A percentile compares a stretch with the other conserved stretches of the same genome.
Evolutionary conservation across 306 rosid genomes (phyloP).

Genomic region (Quercus engelmannii): DNA sequence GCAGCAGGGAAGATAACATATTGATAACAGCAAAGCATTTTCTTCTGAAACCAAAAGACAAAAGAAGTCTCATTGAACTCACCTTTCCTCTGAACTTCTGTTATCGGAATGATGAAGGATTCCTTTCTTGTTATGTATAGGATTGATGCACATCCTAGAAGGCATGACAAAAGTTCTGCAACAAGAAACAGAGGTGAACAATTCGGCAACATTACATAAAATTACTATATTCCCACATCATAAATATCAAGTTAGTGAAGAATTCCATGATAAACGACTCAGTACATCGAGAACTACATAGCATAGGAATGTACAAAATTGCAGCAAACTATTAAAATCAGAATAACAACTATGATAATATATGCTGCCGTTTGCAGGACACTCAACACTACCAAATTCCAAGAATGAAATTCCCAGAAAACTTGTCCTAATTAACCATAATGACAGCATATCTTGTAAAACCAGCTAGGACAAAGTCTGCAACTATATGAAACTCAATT

Average conservation of each 20-base stretch:
- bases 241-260: not conserved
- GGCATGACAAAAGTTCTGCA: conserved; percentile 96
- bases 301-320: no score
- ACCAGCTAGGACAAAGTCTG: not conserved
- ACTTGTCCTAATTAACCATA: not conserved
- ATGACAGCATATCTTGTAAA: not conserved
- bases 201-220: not conserved
- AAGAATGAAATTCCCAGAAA: not conserved
- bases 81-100: conserved; percentile 71
- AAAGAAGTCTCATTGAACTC: conserved; percentile 19
- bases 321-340: not conserved
- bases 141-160: conserved; percentile 90
- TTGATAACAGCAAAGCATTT: not conserved
- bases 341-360: not conserved
- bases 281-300: not conserved
- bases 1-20: not conserved
- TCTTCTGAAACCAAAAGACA: not conserved
- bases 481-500: not conserved
- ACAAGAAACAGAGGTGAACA: conserved; percentile 14
- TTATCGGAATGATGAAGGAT: conserved; percentile 57
- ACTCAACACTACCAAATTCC: not conserved
- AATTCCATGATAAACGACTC: not conserved
- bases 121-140: conserved; percentile 86
- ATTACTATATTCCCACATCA: not conserved
- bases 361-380: not conserved